Evolutionary conservation across 2,329 filamentous ascomycete genomes (phyloP).

Genomic region (Claviceps sp.): DNA sequence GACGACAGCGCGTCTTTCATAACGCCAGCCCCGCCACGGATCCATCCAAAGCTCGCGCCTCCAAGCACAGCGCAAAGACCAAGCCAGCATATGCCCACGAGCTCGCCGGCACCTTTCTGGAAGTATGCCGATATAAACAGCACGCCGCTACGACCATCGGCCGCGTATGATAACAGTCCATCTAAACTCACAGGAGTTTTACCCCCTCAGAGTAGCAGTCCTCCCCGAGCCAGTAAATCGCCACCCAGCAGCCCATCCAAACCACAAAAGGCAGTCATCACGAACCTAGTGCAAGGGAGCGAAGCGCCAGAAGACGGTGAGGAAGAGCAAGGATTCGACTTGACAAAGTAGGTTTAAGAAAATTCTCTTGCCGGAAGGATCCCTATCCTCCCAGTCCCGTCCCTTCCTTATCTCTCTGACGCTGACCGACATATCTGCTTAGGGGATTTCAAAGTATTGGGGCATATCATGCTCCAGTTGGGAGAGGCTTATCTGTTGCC

Average conservation of each 20-base stretch:
- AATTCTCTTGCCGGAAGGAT: neutral
- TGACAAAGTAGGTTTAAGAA: conserved; percentile 36
- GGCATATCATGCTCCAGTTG: conserved; percentile 44
- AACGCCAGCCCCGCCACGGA: conserved; percentile 59
- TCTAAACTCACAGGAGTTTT: conserved; percentile 31
- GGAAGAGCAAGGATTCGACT: conserved; percentile 43
- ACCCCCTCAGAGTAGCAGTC: conserved; percentile 45
- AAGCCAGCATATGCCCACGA: conserved; percentile 76
- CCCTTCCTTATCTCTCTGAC: neutral
- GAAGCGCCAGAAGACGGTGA: conserved; percentile 20
- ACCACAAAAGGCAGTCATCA: conserved; percentile 20
- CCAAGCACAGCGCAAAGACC: conserved; percentile 71
- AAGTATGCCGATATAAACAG: conserved; percentile 68
- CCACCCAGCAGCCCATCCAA: conserved; percentile 39
- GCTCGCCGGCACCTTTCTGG: conserved; percentile 79
- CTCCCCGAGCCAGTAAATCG: conserved; percentile 35
- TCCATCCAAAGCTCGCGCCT: conserved; percentile 62
- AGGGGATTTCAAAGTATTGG: conserved; percentile 55
- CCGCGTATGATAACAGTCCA: conserved; percentile 44
- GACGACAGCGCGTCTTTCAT: conserved; percentile 50
- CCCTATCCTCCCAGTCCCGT: no score
- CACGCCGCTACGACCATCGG: conserved; percentile 46
- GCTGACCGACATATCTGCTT: conserved; percentile 11
- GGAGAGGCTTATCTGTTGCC: conserved; percentile 31
- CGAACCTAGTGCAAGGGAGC: conserved; percentile 9